Conservation (phyloP, 2,329 filamentous ascomycete genomes). For the Ascochyta pisi region DNA sequence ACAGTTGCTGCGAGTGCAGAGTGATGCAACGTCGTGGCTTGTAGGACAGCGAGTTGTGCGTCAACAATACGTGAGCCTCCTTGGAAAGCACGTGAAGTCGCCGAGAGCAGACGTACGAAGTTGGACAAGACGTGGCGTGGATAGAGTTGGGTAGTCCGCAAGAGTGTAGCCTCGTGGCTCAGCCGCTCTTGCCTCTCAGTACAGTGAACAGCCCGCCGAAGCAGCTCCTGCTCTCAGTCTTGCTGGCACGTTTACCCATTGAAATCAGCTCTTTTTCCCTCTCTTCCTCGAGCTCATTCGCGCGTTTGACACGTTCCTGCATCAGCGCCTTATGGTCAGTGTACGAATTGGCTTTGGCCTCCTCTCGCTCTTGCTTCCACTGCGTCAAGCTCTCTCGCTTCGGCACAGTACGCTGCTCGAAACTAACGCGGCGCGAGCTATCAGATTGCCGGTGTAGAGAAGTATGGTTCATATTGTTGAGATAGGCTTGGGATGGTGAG, state of each 20-base stretch:
- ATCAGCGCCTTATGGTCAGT: conserved; percentile 25
- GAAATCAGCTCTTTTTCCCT: conserved; percentile 30
- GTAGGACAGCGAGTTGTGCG: not conserved
- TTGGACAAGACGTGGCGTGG: not conserved
- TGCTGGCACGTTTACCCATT: conserved; percentile 17
- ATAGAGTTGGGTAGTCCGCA: not conserved
- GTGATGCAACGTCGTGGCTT: not conserved
- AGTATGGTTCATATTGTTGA: not conserved
- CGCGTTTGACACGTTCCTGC: conserved; percentile 34
- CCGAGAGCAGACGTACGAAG: not conserved
- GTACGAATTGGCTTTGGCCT: conserved; percentile 10
- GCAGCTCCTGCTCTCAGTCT: conserved; percentile 7
- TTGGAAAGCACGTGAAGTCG: not conserved
- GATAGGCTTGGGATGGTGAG: conserved; percentile 1
- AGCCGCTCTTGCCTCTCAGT: conserved; percentile 2
- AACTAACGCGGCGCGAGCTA: conserved; percentile 3
- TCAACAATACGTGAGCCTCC: not conserved
- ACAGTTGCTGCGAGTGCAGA: not conserved
- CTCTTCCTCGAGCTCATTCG: conserved; percentile 39
- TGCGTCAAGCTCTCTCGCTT: conserved; percentile 28
- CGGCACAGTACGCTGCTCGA: conserved; percentile 18
- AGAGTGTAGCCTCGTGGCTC: not conserved
- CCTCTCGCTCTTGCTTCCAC: conserved; percentile 37
- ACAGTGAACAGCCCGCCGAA: conserved; percentile 9
- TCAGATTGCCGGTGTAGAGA: not conserved